A percentile compares a stretch with the other conserved stretches of the same genome.
Conservation (phyloP, 2,329 filamentous ascomycete species). For the Penicillium decumbens region DNA sequence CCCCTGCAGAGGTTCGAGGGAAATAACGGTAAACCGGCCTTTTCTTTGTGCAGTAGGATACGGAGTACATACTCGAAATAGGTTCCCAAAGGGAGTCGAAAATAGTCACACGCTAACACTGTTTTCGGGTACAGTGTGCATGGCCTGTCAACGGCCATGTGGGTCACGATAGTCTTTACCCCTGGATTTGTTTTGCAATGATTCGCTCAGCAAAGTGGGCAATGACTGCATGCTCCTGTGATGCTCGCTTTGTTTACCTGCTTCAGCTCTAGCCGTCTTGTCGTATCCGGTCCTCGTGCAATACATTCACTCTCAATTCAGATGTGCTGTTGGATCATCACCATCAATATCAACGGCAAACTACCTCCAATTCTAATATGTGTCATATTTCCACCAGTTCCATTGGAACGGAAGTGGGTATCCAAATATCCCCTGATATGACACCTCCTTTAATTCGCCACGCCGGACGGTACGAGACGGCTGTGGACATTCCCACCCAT, state of each 20-base stretch:
- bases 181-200: not conserved
- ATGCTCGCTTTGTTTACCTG: slow-evolving; percentile 8
- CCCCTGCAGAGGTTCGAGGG: slow-evolving; percentile 2
- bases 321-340: not conserved
- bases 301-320: not conserved
- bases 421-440: slow-evolving; percentile 10
- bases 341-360: not conserved
- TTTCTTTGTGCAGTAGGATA: not conserved
- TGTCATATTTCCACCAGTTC: not conserved
- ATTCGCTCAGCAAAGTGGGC: not conserved
- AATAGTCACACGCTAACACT: slow-evolving; percentile 5
- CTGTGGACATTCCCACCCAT: slow-evolving; percentile 10
- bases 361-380: not conserved
- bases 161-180: slow-evolving; percentile 14
- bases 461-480: slow-evolving; percentile 10
- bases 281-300: slow-evolving; percentile 6
- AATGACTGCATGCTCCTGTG: slow-evolving; percentile 8
- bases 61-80: not conserved
- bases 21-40: not conserved
- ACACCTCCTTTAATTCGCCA: slow-evolving; percentile 14
- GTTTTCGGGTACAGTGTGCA: slow-evolving; percentile 1
- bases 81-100: slow-evolving; percentile 1
- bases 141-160: slow-evolving; percentile 14
- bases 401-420: slow-evolving; percentile 3
- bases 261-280: not conserved